phyloP scores from a whole-genome alignment of 331 rosid species.

The Stylosanthes scabra region DNA sequence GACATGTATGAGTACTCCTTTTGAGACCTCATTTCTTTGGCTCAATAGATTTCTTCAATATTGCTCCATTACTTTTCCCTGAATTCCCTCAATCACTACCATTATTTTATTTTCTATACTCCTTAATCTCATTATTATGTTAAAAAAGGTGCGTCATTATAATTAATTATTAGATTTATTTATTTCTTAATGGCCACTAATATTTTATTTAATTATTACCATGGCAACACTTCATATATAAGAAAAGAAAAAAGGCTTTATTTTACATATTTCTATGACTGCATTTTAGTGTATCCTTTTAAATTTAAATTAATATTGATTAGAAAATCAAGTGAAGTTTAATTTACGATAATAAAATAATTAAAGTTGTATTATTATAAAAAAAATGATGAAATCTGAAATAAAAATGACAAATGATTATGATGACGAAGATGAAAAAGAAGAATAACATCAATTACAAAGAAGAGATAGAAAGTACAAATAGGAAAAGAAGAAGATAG shows the following conservation, averaged over 20 bases:
- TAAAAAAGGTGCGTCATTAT: constrained; percentile 6
- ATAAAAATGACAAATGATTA: no score
- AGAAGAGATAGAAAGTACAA: no score
- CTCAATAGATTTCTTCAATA: neutral
- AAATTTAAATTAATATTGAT: no score
- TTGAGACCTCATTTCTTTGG: neutral
- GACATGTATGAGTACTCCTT: neutral
- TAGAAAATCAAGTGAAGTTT: no score
- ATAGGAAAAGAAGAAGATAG: no score
- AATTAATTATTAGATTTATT: neutral
- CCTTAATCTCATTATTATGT: neutral
- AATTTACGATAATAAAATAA: no score
- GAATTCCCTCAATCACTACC: constrained; percentile 34
- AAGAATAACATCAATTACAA: no score
- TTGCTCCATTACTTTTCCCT: constrained; percentile 11
- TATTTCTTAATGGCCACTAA: neutral
- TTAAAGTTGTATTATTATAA: no score
- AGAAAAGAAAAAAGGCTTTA: neutral
- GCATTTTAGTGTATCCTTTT: neutral
- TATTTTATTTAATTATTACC: constrained; percentile 22
- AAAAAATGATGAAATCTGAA: no score
- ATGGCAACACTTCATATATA: neutral
- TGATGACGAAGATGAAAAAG: no score
- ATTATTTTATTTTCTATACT: neutral
- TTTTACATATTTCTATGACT: neutral